Base-by-base conservation (phyloP, 1,139 yeast species). In the Protomyces macrosporus region DNA sequence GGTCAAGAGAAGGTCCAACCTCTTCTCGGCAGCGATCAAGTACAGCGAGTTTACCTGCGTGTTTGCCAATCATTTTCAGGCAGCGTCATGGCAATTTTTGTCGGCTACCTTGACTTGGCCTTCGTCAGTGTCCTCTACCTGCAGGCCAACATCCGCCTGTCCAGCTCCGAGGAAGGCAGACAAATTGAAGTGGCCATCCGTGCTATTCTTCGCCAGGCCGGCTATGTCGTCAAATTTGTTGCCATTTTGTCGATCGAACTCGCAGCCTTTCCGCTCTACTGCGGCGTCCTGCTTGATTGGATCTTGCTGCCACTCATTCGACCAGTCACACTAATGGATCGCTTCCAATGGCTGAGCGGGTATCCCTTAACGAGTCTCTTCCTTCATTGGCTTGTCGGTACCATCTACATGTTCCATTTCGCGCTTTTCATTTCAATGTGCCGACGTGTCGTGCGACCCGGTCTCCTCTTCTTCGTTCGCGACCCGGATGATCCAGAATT, bases 401-500 rank as follows among this genome's bases (percentile, higher is more conserved):
- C 97, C 0, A 70, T 81, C 30, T 93, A 90, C 76, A 91, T 95
- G 98, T 85, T 87, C 68, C 79, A 84, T 70, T 85, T 93, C 76
- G 96, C 98, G 0, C 77, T 87, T 59, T 93, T 84, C 75, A 91
- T 93, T 45, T 89, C 95, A 4, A 86, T 90, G 90, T 81, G 87
- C 42, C 80, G 98, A 68, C 78, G 81, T 52, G 85, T 90, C 52
- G 81, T 93, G 69, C 82, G 99, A 64, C 86, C 89, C 0, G 99
- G 98, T 5, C 96, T 90, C 2, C 77, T 93, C 53, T 93, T 84
- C 74, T 93, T 95, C 75, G 88, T 95, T 65, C 81, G 97, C 68
- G 90, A 96, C 39, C 97, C 97, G 1, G 97, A 91, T 70, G 97
- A 93, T 72, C 97, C 96, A 37, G 87, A 90, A 70, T 86, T 90